A percentile compares a stretch with the other conserved stretches of the same genome.
These are phyloP conservation scores for Globisporangium nodosum DNA, from an alignment of 352 stramenopile species.

Conservation along the genomic window DNA sequence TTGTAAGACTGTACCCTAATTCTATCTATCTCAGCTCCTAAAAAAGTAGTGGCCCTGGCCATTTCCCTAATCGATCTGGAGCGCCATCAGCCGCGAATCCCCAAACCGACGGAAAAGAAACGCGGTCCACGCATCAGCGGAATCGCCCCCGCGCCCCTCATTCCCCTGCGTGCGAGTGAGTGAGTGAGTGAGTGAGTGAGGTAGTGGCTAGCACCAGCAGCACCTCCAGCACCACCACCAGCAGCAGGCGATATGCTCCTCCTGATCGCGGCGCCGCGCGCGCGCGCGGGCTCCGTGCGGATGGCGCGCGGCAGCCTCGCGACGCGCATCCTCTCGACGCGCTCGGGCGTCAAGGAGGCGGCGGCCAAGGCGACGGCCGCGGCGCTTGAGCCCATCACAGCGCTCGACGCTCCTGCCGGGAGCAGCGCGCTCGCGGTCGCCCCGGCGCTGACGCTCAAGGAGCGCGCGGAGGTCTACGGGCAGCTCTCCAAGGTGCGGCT, in stretches of 20 bases:
- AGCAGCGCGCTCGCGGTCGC: not conserved
- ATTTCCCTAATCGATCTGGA: not conserved
- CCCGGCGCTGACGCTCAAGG: conserved; percentile 43
- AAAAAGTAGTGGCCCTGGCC: not conserved
- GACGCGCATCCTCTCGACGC: conserved; percentile 54
- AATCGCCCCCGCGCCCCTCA: not conserved
- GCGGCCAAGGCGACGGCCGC: conserved; percentile 27
- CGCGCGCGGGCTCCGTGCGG: not conserved
- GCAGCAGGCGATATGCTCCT: not conserved
- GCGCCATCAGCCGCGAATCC: not conserved
- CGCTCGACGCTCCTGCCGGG: not conserved
- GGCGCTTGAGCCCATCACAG: conserved; percentile 13
- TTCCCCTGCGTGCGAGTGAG: no score
- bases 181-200: no score
- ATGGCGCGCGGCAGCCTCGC: conserved; percentile 11
- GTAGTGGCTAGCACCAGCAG: not conserved
- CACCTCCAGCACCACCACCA: no score
- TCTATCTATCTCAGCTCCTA: not conserved
- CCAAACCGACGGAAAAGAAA: not conserved
- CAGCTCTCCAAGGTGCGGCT: conserved; percentile 94
- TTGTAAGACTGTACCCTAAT: not conserved
- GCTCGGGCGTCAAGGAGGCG: conserved; percentile 36
- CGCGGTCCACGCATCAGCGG: not conserved
- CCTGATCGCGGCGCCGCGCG: conserved; percentile 2
- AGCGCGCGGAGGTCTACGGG: conserved; percentile 72